A percentile compares a stretch with the other conserved stretches of the same genome.
These are phyloP conservation scores for Candida ipomoeae DNA, from an alignment of 805 yeast genomes.

Conservation along the genomic window DNA sequence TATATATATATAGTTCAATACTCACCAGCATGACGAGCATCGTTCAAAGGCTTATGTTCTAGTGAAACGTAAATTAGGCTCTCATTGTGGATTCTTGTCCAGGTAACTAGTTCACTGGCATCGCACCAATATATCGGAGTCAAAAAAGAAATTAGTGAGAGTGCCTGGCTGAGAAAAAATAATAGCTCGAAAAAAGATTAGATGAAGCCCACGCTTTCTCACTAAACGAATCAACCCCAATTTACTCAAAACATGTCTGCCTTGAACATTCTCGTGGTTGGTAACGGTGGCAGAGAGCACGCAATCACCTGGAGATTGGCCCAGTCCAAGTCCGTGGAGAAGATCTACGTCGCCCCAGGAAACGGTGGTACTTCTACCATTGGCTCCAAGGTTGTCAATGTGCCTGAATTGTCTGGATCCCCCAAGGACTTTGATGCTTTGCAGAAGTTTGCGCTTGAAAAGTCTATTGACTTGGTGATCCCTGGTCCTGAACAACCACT, in stretches of 20 bases:
- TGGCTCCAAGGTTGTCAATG: slow-evolving; percentile 57
- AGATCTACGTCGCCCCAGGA: slow-evolving; percentile 92
- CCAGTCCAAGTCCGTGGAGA: slow-evolving; percentile 67
- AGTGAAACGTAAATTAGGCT: too few relatives aligned
- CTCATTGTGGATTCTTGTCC: too few relatives aligned
- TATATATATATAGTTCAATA: slow-evolving; percentile 15
- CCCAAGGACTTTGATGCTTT: slow-evolving; percentile 66
- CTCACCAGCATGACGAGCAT: slow-evolving; percentile 5
- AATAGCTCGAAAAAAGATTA: background rate
- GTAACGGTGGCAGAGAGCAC: slow-evolving; percentile 99
- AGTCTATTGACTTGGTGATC: slow-evolving; percentile 67
- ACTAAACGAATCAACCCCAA: slow-evolving; percentile 1
- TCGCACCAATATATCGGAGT: slow-evolving; percentile 1
- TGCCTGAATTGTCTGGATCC: slow-evolving; percentile 58
- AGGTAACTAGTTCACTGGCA: background rate
- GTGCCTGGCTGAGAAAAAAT: slow-evolving; percentile 1
- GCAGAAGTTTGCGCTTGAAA: slow-evolving; percentile 67
- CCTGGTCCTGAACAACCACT: slow-evolving; percentile 99
- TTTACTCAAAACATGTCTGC: slow-evolving; percentile 11
- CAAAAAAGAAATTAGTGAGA: slow-evolving; percentile 3
- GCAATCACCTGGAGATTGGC: slow-evolving; percentile 90
- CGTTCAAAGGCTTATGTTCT: background rate
- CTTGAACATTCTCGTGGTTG: slow-evolving; percentile 63
- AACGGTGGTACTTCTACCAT: slow-evolving; percentile 80
- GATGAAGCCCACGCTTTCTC: slow-evolving; percentile 1